Evolutionary conservation across 1,284 basidiomycete genomes (phyloP).

Genomic region (Leucoagaricus sp.): DNA sequence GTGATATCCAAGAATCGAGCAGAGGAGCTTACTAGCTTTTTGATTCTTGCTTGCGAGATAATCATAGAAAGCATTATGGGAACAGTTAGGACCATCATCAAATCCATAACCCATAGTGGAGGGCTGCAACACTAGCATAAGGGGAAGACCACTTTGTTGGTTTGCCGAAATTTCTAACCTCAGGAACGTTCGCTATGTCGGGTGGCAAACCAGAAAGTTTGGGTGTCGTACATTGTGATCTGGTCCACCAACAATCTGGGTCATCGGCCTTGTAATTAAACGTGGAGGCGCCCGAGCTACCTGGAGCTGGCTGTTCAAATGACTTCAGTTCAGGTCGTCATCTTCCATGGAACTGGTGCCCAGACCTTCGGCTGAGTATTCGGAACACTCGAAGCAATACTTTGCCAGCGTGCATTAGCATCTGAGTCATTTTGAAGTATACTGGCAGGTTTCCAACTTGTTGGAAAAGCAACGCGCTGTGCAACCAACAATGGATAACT

Average conservation of each 20-base stretch:
- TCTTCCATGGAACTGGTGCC: neutral
- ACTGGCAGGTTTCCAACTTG: conserved; percentile 44
- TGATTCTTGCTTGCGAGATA: conserved; percentile 63
- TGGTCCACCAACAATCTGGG: conserved; percentile 63
- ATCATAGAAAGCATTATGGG: conserved; percentile 62
- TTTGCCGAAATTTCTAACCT: conserved; percentile 34
- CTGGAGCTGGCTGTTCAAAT: neutral
- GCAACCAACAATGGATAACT: conserved; percentile 40
- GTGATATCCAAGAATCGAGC: neutral
- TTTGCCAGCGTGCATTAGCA: conserved; percentile 42
- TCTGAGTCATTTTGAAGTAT: conserved; percentile 47
- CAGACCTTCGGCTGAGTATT: conserved; percentile 37
- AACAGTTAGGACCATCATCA: conserved; percentile 78
- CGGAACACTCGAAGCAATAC: conserved; percentile 29
- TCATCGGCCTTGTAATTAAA: conserved; percentile 34
- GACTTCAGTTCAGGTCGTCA: neutral
- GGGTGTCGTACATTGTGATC: conserved; percentile 55
- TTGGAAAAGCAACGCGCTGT: conserved; percentile 46
- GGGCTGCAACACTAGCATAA: conserved; percentile 36
- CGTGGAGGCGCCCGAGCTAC: neutral
- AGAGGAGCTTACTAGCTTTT: conserved; percentile 57
- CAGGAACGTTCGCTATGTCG: conserved; percentile 65
- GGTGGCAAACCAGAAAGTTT: conserved; percentile 42
- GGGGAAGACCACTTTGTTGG: neutral
- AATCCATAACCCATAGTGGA: conserved; percentile 63